Evolutionary conservation across 768 basidiomycete genomes (phyloP), one percentile per base, ranked within the genome.

Genomic region (Butyriboletus loyo): DNA sequence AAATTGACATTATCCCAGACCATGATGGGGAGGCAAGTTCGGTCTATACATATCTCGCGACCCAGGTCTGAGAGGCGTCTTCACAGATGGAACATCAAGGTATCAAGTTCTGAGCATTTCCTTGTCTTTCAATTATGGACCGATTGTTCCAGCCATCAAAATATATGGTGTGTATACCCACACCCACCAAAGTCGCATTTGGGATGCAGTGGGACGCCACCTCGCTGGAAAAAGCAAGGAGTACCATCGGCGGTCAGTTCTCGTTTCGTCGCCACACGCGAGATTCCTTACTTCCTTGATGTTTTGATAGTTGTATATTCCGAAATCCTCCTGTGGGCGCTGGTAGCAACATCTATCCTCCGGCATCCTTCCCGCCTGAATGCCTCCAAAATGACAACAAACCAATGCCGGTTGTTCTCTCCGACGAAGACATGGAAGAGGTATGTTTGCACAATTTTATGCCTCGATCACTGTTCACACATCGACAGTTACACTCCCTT

Each of bases 151-250:
- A 81, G 81, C 67, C 2, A 70, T 82, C 48, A 73, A 70, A 31
- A 71, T 83, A 35, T 81, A 79, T 46, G 79, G 78, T 1, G 71
- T 83, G 8, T 79, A 75, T 28, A 78, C 77, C 0, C 77, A 81
- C 31, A 73, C 72, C 0, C 77, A 80, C 52, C 58, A 80, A 28
- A 72, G 75, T 40, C 70, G 72, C 6, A 66, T 81, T 25, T 82
- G 82, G 81, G 73, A 75, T 17, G 63, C 69, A 0, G 63, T 83
- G 41, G 72, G 75, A 1, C 60, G 62, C 7, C 77, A 79, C 42
- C 66, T 80, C 6, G 61, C 59, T 5, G 65, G 71, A 4, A 76
- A 71, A 39, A 79, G 81, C 21, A 74, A 71, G 49, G 80, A 81
- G 53, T 88, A 89, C 52, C 70, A 70, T 25, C 66, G 68, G 21